phyloP scores from a whole-genome alignment of 345 rosid species.

The Conringia planisiliqua region DNA sequence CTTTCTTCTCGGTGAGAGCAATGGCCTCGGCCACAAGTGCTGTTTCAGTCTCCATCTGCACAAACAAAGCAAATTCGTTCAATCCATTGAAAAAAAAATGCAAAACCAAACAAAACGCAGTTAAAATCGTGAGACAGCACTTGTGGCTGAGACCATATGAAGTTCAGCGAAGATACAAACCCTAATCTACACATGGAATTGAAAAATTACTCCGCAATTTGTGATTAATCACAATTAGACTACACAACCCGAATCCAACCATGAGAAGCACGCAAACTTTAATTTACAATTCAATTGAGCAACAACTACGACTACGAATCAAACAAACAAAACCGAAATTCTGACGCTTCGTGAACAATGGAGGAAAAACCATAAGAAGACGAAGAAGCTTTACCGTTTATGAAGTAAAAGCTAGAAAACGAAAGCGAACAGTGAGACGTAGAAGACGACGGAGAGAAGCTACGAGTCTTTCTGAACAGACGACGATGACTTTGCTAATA shows the following conservation, averaged over 20 bases:
- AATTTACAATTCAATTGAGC: background rate
- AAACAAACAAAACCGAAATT: background rate
- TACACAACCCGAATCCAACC: background rate
- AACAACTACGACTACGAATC: background rate
- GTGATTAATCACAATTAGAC: background rate
- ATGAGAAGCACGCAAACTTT: background rate
- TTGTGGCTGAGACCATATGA: too few relatives aligned
- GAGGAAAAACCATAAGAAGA: background rate
- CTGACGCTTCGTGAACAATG: background rate
- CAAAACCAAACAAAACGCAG: background rate
- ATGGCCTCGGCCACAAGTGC: conserved; percentile 56
- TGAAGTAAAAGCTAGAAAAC: background rate
- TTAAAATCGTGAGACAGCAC: background rate
- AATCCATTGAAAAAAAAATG: background rate
- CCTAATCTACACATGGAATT: background rate
- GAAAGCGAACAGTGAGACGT: background rate
- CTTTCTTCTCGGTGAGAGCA: conserved; percentile 75
- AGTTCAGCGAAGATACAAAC: background rate
- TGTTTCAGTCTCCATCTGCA: conserved; percentile 54
- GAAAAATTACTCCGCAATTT: background rate
- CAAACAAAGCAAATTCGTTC: background rate
- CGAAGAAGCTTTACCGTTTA: background rate
- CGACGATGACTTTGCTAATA: background rate
- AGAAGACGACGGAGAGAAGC: conserved; percentile 4
- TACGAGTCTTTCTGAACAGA: background rate